Evolutionary conservation across 257 asterid genomes (phyloP).

Genomic region (Lavandula angustifolia): DNA sequence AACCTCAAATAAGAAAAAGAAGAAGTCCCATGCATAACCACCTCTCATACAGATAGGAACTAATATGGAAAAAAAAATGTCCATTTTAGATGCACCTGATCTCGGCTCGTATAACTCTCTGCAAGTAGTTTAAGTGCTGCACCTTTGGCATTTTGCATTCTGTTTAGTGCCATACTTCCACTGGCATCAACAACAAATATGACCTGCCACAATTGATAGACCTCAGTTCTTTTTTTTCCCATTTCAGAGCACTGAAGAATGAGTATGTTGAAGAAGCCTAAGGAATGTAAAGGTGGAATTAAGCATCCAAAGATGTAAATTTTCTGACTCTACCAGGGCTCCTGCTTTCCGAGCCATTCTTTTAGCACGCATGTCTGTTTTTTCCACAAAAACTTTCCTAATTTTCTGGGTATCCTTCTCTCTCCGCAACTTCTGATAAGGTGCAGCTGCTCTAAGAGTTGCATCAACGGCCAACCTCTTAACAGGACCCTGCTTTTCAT

Average conservation of each 20-base stretch:
- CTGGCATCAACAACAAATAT: constrained; percentile 98
- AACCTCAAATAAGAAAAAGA: constrained; percentile 29
- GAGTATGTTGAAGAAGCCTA: constrained; percentile 23
- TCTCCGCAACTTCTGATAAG: constrained; percentile 92
- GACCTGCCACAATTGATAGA: constrained; percentile 49
- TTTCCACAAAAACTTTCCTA: constrained; percentile 86
- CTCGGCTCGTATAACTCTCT: constrained; percentile 98
- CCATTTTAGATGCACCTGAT: constrained; percentile 65
- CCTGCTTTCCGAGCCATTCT: constrained; percentile 99
- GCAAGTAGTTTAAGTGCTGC: constrained; percentile 96
- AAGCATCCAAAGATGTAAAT: constrained; percentile 15
- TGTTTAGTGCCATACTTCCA: constrained; percentile 98
- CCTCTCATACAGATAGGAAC: constrained; percentile 1
- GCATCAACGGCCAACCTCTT: constrained; percentile 99
- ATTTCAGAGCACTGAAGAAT: constrained; percentile 16
- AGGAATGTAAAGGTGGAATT: constrained; percentile 13
- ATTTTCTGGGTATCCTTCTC: constrained; percentile 70
- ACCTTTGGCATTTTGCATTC: constrained; percentile 99
- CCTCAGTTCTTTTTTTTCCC: background rate
- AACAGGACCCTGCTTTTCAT: constrained; percentile 80
- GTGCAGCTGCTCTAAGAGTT: constrained; percentile 99
- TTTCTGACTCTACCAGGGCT: constrained; percentile 74
- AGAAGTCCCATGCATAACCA: background rate
- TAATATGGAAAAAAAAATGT: constrained; percentile 4
- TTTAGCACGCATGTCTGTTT: constrained; percentile 97